Conservation (phyloP, 2,329 filamentous ascomycete genomes). For the Thielaviopsis ethacetica region DNA sequence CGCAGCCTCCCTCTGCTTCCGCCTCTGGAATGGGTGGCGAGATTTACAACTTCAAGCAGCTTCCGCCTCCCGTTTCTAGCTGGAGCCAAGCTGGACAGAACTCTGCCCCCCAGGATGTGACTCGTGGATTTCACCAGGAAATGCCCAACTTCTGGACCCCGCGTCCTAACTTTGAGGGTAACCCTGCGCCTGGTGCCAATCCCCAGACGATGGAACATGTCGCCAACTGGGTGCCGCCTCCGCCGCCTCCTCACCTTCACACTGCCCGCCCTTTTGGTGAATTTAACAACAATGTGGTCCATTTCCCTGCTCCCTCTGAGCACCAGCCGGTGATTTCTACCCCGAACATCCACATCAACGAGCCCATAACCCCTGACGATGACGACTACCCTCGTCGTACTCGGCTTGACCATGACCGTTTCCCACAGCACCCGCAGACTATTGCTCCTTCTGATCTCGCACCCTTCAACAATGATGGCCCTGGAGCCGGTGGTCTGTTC, state of each 20-base stretch:
- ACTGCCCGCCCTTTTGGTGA: neutral
- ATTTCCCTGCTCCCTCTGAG: neutral
- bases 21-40: neutral
- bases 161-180: neutral
- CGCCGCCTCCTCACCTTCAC: neutral
- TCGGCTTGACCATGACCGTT: neutral
- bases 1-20: slow-evolving; percentile 6
- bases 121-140: neutral
- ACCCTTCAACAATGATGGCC: neutral
- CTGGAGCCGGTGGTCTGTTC: neutral
- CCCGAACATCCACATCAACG: neutral
- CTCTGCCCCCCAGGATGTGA: neutral
- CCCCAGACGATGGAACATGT: neutral
- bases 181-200: neutral
- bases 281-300: neutral
- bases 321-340: neutral
- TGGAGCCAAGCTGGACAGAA: neutral
- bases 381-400: neutral
- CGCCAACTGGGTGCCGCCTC: neutral
- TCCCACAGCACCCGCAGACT: neutral
- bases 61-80: neutral
- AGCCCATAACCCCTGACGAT: neutral
- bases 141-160: neutral
- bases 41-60: neutral
- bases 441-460: neutral